phyloP scores from a whole-genome alignment of 805 yeast species.

The Saccharomycopsis malanga region DNA sequence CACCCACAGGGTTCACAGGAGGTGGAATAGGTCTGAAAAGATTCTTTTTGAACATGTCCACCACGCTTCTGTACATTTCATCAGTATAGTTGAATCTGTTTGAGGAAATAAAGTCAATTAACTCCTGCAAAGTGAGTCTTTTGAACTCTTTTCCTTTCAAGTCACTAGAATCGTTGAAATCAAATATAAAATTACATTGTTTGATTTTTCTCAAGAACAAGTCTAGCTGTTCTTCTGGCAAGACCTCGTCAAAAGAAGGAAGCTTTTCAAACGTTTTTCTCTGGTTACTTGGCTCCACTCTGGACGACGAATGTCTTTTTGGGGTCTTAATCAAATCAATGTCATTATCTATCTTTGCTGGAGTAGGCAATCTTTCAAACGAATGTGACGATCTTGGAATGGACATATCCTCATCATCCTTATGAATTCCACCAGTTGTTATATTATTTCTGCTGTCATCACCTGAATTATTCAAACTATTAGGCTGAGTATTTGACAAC shows the following conservation, averaged over 20 bases:
- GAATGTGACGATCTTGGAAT: slow-evolving; percentile 43
- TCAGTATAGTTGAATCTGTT: slow-evolving; percentile 82
- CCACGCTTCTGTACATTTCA: slow-evolving; percentile 82
- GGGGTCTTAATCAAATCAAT: slow-evolving; percentile 81
- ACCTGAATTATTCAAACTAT: background rate
- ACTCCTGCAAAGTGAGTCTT: slow-evolving; percentile 77
- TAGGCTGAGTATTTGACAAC: slow-evolving; percentile 6
- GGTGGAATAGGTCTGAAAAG: slow-evolving; percentile 96
- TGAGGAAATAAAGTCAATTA: slow-evolving; percentile 78
- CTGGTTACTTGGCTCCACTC: slow-evolving; percentile 73
- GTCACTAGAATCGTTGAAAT: slow-evolving; percentile 86
- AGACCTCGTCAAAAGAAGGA: slow-evolving; percentile 83
- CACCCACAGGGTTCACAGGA: slow-evolving; percentile 95
- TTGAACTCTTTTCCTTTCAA: slow-evolving; percentile 90
- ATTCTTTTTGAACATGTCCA: slow-evolving; percentile 81
- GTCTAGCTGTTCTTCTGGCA: slow-evolving; percentile 70
- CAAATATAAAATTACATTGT: slow-evolving; percentile 92
- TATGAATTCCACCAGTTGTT: background rate
- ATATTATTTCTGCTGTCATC: background rate
- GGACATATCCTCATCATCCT: slow-evolving; percentile 19
- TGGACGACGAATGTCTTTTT: slow-evolving; percentile 84
- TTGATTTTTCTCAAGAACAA: slow-evolving; percentile 83
- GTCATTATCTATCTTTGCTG: slow-evolving; percentile 59
- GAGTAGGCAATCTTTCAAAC: slow-evolving; percentile 51
- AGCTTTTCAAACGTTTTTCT: slow-evolving; percentile 62